phyloP scores from a whole-genome alignment of 2,329 filamentous ascomycete species.

The Penicillium sp. region DNA sequence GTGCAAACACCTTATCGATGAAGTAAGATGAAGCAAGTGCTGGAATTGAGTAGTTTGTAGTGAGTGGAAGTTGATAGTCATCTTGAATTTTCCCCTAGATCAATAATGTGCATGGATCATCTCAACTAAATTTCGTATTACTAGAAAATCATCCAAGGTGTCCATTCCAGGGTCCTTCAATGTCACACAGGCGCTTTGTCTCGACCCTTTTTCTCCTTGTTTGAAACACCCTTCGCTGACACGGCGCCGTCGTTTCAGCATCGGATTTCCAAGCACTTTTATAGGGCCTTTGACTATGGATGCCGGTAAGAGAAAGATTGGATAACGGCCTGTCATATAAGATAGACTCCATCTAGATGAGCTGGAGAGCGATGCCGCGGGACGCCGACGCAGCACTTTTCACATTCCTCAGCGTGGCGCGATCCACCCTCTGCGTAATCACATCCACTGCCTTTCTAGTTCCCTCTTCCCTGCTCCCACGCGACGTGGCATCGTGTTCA shows the following conservation, averaged over 20 bases:
- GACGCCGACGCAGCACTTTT: neutral
- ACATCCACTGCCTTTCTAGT: constrained; percentile 10
- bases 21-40: neutral
- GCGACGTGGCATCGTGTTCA: constrained; percentile 14
- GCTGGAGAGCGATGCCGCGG: neutral
- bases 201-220: neutral
- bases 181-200: constrained; percentile 1
- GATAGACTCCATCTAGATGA: neutral
- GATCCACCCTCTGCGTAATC: constrained; percentile 16
- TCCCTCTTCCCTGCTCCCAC: neutral
- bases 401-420: constrained; percentile 22
- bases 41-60: too few species aligned
- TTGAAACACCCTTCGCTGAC: constrained; percentile 7
- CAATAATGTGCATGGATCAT: neutral
- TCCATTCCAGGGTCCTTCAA: neutral
- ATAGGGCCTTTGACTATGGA: neutral
- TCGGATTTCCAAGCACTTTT: neutral
- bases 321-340: neutral
- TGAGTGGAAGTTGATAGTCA: too few species aligned
- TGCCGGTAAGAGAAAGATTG: neutral
- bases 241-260: constrained; percentile 9
- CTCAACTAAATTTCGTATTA: constrained; percentile 4
- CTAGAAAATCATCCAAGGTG: neutral
- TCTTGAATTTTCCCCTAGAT: too few species aligned
- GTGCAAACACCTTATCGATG: constrained; percentile 24